A percentile compares a stretch with the other conserved stretches of the same genome.
Conservation (phyloP, 2,329 filamentous ascomycete genomes). For the Penicillium sp. region DNA sequence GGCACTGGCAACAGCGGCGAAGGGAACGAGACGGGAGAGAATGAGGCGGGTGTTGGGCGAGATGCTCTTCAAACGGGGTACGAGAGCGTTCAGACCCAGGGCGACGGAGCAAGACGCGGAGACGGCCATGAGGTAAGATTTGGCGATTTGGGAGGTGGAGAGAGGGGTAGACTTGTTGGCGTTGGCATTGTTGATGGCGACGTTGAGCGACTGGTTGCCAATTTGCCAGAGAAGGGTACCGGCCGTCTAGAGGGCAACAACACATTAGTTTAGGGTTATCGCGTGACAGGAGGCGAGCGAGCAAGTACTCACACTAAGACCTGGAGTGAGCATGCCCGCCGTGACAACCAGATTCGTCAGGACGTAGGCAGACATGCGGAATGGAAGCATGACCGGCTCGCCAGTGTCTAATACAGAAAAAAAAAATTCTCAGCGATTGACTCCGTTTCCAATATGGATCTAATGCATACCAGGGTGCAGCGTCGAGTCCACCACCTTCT, state of each 20-base stretch:
- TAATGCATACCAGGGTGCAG: slow-evolving; percentile 78
- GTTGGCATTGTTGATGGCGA: slow-evolving; percentile 96
- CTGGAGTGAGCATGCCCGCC: slow-evolving; percentile 93
- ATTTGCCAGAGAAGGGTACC: slow-evolving; percentile 95
- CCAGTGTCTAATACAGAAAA: slow-evolving; percentile 71
- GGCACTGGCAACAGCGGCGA: slow-evolving; percentile 90
- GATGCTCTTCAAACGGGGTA: slow-evolving; percentile 78
- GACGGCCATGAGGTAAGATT: slow-evolving; percentile 91
- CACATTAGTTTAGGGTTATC: neutral
- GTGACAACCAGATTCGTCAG: slow-evolving; percentile 93
- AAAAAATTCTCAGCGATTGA: neutral
- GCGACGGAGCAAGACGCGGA: slow-evolving; percentile 92
- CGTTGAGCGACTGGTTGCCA: slow-evolving; percentile 95
- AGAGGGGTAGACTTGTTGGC: slow-evolving; percentile 96
- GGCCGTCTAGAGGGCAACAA: slow-evolving; percentile 58
- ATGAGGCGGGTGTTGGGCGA: slow-evolving; percentile 75
- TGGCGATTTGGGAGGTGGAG: slow-evolving; percentile 74
- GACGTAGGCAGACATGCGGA: slow-evolving; percentile 96
- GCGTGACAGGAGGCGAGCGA: neutral
- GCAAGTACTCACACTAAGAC: slow-evolving; percentile 65
- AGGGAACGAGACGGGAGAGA: slow-evolving; percentile 86
- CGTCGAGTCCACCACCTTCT: slow-evolving; percentile 96
- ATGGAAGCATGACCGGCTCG: slow-evolving; percentile 86
- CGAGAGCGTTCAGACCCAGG: slow-evolving; percentile 84
- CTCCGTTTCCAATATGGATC: neutral